These are phyloP conservation scores for Puccinia polysora DNA, from an alignment of 1,284 basidiomycete genomes.

Conservation along the genomic window DNA sequence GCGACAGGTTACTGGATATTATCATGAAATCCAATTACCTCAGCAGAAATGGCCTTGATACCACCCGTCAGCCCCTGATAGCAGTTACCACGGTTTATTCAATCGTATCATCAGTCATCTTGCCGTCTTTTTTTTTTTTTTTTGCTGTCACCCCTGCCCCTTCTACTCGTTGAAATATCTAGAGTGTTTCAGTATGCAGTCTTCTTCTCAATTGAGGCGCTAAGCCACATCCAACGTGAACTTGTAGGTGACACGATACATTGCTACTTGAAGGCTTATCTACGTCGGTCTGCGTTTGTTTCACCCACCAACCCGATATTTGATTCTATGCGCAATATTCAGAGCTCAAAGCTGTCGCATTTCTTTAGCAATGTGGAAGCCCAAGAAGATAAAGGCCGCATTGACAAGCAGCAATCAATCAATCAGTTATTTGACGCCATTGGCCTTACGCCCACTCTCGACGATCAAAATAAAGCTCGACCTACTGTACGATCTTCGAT, in stretches of 20 bases:
- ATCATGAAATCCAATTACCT: neutral
- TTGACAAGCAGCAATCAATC: constrained; percentile 44
- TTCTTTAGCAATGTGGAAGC: constrained; percentile 48
- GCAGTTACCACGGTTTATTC: too few species aligned
- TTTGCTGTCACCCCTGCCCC: neutral
- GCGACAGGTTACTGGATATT: too few species aligned
- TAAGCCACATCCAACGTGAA: neutral
- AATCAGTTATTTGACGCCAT: constrained; percentile 49
- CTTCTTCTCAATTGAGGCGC: too few species aligned
- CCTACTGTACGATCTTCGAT: neutral
- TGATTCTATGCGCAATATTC: constrained; percentile 16
- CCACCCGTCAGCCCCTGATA: too few species aligned
- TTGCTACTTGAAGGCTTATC: constrained; percentile 39
- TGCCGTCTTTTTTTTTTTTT: neutral
- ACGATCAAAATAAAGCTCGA: constrained; percentile 34
- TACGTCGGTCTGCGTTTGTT: constrained; percentile 27
- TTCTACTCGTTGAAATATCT: neutral
- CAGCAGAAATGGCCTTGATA: too few species aligned
- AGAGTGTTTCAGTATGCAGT: too few species aligned
- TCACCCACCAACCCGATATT: neutral
- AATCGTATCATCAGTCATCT: too few species aligned
- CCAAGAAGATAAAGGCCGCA: constrained; percentile 55
- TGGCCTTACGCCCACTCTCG: constrained; percentile 39
- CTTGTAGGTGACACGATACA: constrained; percentile 39
- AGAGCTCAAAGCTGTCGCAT: neutral